Base-by-base conservation (phyloP, 805 yeast genomes). In the Hanseniaspora pseudoguilliermondii region DNA sequence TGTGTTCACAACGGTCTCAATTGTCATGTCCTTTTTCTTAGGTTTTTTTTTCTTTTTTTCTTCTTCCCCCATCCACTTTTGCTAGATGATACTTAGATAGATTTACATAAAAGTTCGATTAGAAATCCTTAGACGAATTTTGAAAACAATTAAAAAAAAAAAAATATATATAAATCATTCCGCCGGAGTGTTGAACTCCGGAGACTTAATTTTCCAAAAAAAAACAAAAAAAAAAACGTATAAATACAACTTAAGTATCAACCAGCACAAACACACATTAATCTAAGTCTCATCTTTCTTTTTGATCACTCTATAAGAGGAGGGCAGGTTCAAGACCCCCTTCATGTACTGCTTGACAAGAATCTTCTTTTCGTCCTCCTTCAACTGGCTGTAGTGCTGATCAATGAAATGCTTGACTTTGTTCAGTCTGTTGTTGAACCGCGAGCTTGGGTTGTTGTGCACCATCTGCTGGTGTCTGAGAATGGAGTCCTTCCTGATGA, bases 401-500 rank as follows among this genome's bases (percentile, higher is more conserved):
- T 46, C 21, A 59, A 62, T 46, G 11, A 60, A 29, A 16, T 56
- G 57, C 35, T 64, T 39, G 2, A 70, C 62, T 47, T 61, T 65
- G 7, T 59, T 50, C 47, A 69, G 49, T 38, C 73, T 62, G 57
- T 62, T 71, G 59, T 74, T 75, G 62, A 74, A 74, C 21, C 77
- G 59, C 21, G 75, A 71, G 5, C 65, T 61, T 7, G 61, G 61
- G 52, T 73, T 73, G 23, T 66, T 61, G 62, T 80, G 83, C 15
- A 78, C 82, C 57, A 79, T 67, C 50, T 72, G 72, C 32, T 70
- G 70, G 61, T 81, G 86, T 59, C 84, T 71, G 44, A 70, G 72
- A 56, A 75, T 69, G 1, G 83, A 75, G 63, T 81, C 84, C 54
- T 72, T 73, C 50, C 84, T 67, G 58, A 74, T 73, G 61, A 80